A percentile compares a stretch with the other conserved stretches of the same genome.
These are phyloP conservation scores for Recurvomyces mirabilis DNA, from an alignment of 495 filamentous ascomycete species.

Conservation along the genomic window DNA sequence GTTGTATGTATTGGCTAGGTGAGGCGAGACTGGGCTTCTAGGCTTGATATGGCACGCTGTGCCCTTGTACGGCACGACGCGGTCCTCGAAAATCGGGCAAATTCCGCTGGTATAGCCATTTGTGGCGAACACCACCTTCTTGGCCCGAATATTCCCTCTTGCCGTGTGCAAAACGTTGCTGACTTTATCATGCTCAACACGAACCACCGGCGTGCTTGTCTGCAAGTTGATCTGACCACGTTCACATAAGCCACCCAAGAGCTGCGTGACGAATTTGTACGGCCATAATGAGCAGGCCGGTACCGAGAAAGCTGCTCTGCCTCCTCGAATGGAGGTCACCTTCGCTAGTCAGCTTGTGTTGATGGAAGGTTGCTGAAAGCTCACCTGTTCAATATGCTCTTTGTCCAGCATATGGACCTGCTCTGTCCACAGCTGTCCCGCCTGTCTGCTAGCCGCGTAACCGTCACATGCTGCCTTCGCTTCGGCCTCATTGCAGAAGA, in stretches of 20 bases:
- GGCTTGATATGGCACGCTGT: conserved; percentile 7
- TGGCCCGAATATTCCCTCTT: not conserved
- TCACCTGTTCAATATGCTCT: not conserved
- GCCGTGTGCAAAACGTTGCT: not conserved
- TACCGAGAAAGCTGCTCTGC: not conserved
- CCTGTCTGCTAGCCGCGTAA: not conserved
- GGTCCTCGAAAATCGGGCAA: not conserved
- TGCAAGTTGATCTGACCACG: not conserved
- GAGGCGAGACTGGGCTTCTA: not conserved
- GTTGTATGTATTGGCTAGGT: conserved; percentile 18
- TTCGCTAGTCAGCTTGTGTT: too few species aligned
- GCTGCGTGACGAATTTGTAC: conserved; percentile 15
- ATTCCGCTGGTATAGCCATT: conserved; percentile 2
- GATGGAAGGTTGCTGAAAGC: not conserved
- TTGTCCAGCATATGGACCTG: not conserved
- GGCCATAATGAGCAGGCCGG: conserved; percentile 11
- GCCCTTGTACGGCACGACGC: not conserved
- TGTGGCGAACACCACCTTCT: conserved; percentile 7
- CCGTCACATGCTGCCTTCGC: not conserved
- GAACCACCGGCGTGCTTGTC: too few species aligned
- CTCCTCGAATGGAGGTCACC: conserved; percentile 8
- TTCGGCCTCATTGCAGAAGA: conserved; percentile 27
- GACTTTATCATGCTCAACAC: not conserved
- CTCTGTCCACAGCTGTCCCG: not conserved
- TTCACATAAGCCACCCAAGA: not conserved